Evolutionary conservation across 2,329 filamentous ascomycete species (phyloP), one percentile per base, ranked within the genome.

Genomic region (Epichloe sylvatica): DNA sequence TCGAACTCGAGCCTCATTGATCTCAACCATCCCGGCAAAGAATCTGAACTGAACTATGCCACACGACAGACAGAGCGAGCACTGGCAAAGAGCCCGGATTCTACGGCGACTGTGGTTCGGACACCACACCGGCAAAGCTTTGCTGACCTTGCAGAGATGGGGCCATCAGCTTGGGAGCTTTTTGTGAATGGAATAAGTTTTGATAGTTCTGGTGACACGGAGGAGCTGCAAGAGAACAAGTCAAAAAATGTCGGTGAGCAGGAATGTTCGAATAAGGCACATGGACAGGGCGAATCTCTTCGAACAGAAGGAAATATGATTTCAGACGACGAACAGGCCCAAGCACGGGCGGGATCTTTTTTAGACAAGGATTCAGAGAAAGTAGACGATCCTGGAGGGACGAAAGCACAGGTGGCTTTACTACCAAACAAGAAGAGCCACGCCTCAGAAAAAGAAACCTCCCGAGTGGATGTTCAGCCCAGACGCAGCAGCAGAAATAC

Each of bases 71-170:
- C 13, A 21, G 15, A 46, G 13, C 5, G 37, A 41, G 30, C 9
- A 12, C 44, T 30, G 15, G n/a, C 30, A 34, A 39, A 43, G 11
- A 49, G 42, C 6, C 56, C 57, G 1, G 53, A 56, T 25, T 71
- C 70, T 5, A 60, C 62, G 9, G 59, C 60, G 11, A 73, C 71
- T 1, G 59, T 72, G 11, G 56, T 73, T 11, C 63, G 61, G 41
- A 68, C 64, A 3, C 60, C 63, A 11, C 56, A 58, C 35, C 53
- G 57, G 36, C 59, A 53, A 21, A 61, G 58, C 40, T 47, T 57
- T 37, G 55, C 52, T n/a, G 46, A 56, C 12, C 21, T 53, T 9
- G 55, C 62, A 15, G 46, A 35, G 13, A 36, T 47, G 40, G 49
- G 39, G 2, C 52, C 58, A 12, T 51, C 57, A 35, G 59, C 59